Evolutionary conservation across 2,329 filamentous ascomycete species (phyloP).

Genomic region (Pyricularia sp.): DNA sequence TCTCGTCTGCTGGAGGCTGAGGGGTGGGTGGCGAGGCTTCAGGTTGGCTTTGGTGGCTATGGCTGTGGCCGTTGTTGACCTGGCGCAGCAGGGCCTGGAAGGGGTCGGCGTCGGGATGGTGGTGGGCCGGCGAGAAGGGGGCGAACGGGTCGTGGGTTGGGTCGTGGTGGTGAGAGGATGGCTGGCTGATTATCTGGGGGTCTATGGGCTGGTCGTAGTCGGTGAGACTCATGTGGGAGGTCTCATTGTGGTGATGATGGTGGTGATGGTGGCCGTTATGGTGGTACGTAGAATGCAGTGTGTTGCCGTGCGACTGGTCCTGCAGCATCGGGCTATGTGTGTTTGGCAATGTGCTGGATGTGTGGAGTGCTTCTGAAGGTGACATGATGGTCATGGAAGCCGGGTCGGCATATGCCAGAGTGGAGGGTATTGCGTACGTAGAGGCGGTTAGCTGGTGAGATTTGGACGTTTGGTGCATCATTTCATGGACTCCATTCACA

Average conservation of each 20-base stretch:
- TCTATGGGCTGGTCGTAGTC: conserved; percentile 41
- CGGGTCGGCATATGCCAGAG: conserved; percentile 15
- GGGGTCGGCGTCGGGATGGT: conserved; percentile 31
- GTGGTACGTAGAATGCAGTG: conserved; percentile 24
- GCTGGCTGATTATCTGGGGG: conserved; percentile 46
- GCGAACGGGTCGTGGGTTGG: conserved; percentile 18
- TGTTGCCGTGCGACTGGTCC: conserved; percentile 16
- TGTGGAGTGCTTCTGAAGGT: conserved; percentile 17
- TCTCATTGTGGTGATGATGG: conserved; percentile 16
- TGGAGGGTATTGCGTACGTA: conserved; percentile 4
- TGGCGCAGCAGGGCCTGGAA: conserved; percentile 40
- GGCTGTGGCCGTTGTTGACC: conserved; percentile 18
- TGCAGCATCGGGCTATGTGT: conserved; percentile 21
- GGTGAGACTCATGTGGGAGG: conserved; percentile 2
- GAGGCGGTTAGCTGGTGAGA: conserved; percentile 1
- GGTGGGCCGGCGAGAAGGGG: conserved; percentile 24
- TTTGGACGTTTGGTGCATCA: not conserved
- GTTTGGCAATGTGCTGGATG: conserved; percentile 14
- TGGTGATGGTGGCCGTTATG: conserved; percentile 21
- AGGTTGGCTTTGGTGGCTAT: conserved; percentile 22
- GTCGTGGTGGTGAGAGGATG: conserved; percentile 17
- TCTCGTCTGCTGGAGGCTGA: conserved; percentile 9
- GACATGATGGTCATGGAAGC: conserved; percentile 36
- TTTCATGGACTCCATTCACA: not conserved
- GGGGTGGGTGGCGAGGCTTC: conserved; percentile 4